Percentiles rank a stretch among this genome's conserved stretches.
phyloP scores from a whole-genome alignment of 192 early-diverging fungal genomes.

The Oehlia diaphana region DNA sequence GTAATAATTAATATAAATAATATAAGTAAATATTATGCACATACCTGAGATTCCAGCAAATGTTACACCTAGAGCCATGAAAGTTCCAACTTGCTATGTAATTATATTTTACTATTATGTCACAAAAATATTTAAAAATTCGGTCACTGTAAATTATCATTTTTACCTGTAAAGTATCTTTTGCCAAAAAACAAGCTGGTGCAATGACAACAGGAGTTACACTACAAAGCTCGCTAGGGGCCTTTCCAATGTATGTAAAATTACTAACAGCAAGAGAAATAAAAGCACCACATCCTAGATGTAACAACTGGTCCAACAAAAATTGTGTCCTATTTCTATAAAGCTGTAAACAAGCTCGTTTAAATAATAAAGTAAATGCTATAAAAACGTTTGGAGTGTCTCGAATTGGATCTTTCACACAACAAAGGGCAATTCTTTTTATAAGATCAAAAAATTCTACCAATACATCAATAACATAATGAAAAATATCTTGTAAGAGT shows the following conservation, averaged over 20 bases:
- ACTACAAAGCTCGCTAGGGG: constrained; percentile 46
- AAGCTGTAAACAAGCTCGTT: constrained; percentile 46
- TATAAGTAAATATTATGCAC: too few relatives aligned
- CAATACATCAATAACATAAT: neutral
- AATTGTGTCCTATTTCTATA: constrained; percentile 48
- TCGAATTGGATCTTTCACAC: constrained; percentile 40
- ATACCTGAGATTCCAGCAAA: constrained; percentile 58
- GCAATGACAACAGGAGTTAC: constrained; percentile 35
- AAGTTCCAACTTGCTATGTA: constrained; percentile 48
- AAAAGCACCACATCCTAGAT: constrained; percentile 56
- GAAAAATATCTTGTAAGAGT: neutral
- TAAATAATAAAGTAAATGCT: constrained; percentile 51
- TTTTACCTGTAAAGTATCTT: neutral
- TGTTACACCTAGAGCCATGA: constrained; percentile 55
- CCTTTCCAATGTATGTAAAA: constrained; percentile 53
- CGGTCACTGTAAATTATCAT: constrained; percentile 33
- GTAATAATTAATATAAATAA: too few relatives aligned
- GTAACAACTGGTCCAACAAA: constrained; percentile 54
- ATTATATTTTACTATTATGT: neutral
- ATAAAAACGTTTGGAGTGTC: constrained; percentile 48
- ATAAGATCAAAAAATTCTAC: neutral
- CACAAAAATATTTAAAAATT: neutral
- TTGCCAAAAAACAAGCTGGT: neutral
- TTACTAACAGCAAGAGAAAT: constrained; percentile 50
- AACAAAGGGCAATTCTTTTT: constrained; percentile 19